Evolutionary conservation across 768 basidiomycete species (phyloP).

Genomic region (Collybia nuda): DNA sequence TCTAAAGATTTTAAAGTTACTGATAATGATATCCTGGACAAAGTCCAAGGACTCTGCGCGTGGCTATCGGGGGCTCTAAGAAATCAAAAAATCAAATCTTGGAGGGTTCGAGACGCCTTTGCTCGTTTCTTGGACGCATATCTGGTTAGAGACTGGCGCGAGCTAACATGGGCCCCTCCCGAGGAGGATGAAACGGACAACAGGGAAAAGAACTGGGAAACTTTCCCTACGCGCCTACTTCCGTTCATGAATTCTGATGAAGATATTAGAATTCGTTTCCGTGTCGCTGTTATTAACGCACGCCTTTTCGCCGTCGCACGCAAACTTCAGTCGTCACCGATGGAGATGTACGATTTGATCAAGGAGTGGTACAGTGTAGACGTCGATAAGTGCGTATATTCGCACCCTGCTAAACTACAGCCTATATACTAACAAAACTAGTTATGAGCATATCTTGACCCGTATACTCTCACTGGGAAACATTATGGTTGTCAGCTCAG

Average conservation of each 20-base stretch:
- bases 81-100: conserved; percentile 47
- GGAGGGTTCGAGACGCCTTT: conserved; percentile 67
- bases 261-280: conserved; percentile 85
- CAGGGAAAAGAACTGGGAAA: conserved; percentile 27
- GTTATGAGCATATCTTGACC: conserved; percentile 76
- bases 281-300: conserved; percentile 60
- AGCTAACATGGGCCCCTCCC: conserved; percentile 44
- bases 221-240: conserved; percentile 46
- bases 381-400: conserved; percentile 45
- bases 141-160: conserved; percentile 54
- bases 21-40: conserved; percentile 35
- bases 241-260: conserved; percentile 58
- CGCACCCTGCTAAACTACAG: not conserved
- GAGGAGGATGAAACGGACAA: conserved; percentile 27
- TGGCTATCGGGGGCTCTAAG: conserved; percentile 52
- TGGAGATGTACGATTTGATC: conserved; percentile 47
- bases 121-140: conserved; percentile 68
- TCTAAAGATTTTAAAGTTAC: conserved; percentile 19
- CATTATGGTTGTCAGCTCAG: conserved; percentile 76
- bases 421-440: conserved; percentile 22
- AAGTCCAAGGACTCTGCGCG: conserved; percentile 46
- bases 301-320: conserved; percentile 54
- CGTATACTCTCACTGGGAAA: conserved; percentile 72
- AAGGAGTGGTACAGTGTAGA: conserved; percentile 42
- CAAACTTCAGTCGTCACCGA: conserved; percentile 24